Conservation (phyloP, 441 rosid genomes). For the Monsonia emarginata region DNA sequence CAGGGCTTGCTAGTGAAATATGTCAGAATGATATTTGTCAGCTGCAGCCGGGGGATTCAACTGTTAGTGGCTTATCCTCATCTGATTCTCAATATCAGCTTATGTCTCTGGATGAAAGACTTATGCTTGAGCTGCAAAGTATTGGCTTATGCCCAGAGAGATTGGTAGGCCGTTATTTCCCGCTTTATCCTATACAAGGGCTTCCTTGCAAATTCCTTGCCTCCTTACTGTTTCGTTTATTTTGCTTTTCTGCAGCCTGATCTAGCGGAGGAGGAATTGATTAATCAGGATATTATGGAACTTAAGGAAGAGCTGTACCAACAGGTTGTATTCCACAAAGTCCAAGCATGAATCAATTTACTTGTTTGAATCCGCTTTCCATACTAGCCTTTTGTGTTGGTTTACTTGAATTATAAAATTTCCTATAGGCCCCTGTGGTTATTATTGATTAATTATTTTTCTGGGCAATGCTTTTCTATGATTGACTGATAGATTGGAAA, state of each 20-base stretch:
- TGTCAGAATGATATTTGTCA: conserved; percentile 30
- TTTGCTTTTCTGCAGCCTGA: conserved; percentile 56
- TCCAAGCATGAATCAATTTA: not conserved
- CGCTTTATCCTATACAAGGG: not conserved
- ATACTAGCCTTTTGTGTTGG: not conserved
- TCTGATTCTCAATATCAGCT: conserved; percentile 52
- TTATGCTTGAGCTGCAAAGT: conserved; percentile 70
- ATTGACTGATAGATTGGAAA: conserved; percentile 25
- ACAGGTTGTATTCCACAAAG: conserved; percentile 44
- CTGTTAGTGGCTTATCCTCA: conserved; percentile 31
- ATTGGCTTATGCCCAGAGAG: conserved; percentile 73
- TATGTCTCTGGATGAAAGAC: conserved; percentile 64
- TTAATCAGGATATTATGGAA: conserved; percentile 51
- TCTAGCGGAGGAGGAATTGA: conserved; percentile 57
- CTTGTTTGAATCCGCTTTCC: not conserved
- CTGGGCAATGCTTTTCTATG: not conserved
- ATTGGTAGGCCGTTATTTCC: conserved; percentile 43
- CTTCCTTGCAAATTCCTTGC: not conserved
- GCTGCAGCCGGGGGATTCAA: conserved; percentile 28
- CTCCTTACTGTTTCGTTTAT: not conserved
- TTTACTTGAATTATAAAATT: not conserved
- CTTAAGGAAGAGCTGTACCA: conserved; percentile 53
- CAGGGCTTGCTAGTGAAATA: conserved; percentile 28
- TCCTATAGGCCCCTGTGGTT: not conserved
- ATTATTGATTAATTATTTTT: not conserved